phyloP scores from a whole-genome alignment of 139 green algal species.

The Closterium sp. region DNA sequence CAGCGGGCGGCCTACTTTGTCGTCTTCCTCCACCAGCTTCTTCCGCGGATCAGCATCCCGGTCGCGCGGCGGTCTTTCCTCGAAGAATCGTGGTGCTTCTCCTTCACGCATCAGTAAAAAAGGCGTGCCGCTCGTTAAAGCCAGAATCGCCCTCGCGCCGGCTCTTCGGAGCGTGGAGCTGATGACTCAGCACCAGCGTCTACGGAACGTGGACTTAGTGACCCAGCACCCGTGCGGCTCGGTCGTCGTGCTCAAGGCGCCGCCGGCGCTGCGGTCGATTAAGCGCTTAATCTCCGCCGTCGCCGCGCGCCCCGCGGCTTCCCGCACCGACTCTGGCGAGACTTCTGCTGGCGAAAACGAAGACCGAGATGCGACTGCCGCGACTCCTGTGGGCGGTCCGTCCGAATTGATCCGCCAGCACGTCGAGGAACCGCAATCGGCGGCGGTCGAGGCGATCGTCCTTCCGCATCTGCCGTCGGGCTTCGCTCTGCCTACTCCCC shows the following conservation, averaged over 20 bases:
- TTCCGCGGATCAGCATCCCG: not conserved
- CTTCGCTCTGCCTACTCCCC: not conserved
- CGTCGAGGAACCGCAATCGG: not conserved
- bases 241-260: not conserved
- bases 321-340: not conserved
- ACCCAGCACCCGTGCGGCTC: not conserved
- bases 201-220: not conserved
- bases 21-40: not conserved
- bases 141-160: not conserved
- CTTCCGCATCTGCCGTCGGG: not conserved
- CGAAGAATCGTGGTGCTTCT: not conserved
- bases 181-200: not conserved
- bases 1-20: not conserved
- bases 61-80: not conserved
- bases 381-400: no score
- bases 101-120: not conserved
- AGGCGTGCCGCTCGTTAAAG: not conserved
- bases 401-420: not conserved
- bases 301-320: not conserved
- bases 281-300: not conserved
- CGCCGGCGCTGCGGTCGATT: not conserved
- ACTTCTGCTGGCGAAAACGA: not conserved
- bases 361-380: no score
- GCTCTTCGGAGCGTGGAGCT: not conserved
- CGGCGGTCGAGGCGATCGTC: not conserved